Percentiles rank a stretch among this genome's conserved stretches.
Evolutionary conservation across 1,284 basidiomycete genomes (phyloP).

Genomic region (Melanopsichium pennsylvanicum): DNA sequence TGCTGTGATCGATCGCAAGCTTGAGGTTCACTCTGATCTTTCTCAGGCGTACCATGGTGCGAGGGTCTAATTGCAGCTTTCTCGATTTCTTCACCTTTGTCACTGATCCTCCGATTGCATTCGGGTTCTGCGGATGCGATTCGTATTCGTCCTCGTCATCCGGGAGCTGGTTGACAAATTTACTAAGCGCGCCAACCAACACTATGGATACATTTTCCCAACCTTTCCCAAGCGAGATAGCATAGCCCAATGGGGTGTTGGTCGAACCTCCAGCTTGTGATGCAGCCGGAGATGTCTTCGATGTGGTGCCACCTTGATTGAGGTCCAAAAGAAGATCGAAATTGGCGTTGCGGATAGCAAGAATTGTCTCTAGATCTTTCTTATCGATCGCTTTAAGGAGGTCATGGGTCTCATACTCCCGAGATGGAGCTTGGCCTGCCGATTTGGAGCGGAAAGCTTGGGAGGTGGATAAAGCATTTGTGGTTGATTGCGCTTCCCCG

Average conservation of each 20-base stretch:
- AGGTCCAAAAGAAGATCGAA: slow-evolving; percentile 62
- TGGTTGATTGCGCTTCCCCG: background rate
- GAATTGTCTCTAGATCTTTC: slow-evolving; percentile 59
- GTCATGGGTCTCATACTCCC: slow-evolving; percentile 57
- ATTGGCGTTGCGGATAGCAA: slow-evolving; percentile 57
- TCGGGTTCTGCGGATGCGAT: background rate
- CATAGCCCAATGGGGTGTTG: slow-evolving; percentile 55
- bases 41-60: slow-evolving; percentile 47
- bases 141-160: slow-evolving; percentile 51
- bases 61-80: slow-evolving; percentile 46
- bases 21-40: slow-evolving; percentile 62
- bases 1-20: slow-evolving; percentile 59
- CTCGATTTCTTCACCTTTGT: slow-evolving; percentile 33
- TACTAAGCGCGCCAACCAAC: slow-evolving; percentile 56
- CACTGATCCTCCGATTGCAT: slow-evolving; percentile 5
- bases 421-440: slow-evolving; percentile 1
- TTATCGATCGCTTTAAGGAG: slow-evolving; percentile 61
- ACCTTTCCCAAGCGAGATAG: slow-evolving; percentile 54
- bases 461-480: background rate
- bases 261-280: slow-evolving; percentile 33
- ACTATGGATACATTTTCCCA: slow-evolving; percentile 57
- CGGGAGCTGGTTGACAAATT: slow-evolving; percentile 62
- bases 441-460: slow-evolving; percentile 3
- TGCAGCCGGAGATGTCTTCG: slow-evolving; percentile 23
- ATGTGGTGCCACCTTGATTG: slow-evolving; percentile 22